Percentiles rank a stretch among this genome's conserved stretches.
phyloP scores from a whole-genome alignment of 1,284 basidiomycete species.

The Pseudozyma sp. region DNA sequence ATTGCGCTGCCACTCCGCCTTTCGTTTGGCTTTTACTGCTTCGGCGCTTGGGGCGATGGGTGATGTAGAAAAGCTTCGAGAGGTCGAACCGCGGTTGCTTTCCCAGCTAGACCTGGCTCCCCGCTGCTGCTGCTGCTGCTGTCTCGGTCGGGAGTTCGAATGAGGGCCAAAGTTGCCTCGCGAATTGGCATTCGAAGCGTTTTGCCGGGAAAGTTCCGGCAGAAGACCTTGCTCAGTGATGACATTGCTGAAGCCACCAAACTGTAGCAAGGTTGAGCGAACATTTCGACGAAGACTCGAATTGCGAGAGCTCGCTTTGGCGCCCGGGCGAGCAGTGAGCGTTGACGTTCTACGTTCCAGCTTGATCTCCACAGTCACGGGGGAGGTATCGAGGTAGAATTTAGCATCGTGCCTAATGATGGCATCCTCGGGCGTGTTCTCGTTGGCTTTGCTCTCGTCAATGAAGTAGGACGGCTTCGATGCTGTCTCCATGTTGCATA shows the following conservation, averaged over 20 bases:
- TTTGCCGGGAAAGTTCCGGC: neutral
- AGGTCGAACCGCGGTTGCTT: slow-evolving; percentile 5
- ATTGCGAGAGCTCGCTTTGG: slow-evolving; percentile 1
- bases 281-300: slow-evolving; percentile 4
- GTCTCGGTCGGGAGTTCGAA: neutral
- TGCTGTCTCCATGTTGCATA: slow-evolving; percentile 27
- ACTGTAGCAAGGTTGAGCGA: slow-evolving; percentile 21
- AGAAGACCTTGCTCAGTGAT: slow-evolving; percentile 16
- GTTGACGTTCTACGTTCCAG: slow-evolving; percentile 27
- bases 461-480: slow-evolving; percentile 24
- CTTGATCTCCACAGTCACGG: slow-evolving; percentile 33
- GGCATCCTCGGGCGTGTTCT: slow-evolving; percentile 32
- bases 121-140: neutral
- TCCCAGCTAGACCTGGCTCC: neutral
- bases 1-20: slow-evolving; percentile 60
- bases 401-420: slow-evolving; percentile 22
- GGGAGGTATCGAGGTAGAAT: slow-evolving; percentile 35
- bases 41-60: slow-evolving; percentile 9
- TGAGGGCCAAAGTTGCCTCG: too few relatives aligned
- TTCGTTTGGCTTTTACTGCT: slow-evolving; percentile 41
- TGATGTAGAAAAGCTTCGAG: slow-evolving; percentile 18
- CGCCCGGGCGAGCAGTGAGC: slow-evolving; percentile 11
- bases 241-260: slow-evolving; percentile 35
- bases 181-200: neutral
- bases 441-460: slow-evolving; percentile 26